These are phyloP conservation scores for Cicer yamashitae DNA, from an alignment of 306 rosid species.

Conservation along the genomic window DNA sequence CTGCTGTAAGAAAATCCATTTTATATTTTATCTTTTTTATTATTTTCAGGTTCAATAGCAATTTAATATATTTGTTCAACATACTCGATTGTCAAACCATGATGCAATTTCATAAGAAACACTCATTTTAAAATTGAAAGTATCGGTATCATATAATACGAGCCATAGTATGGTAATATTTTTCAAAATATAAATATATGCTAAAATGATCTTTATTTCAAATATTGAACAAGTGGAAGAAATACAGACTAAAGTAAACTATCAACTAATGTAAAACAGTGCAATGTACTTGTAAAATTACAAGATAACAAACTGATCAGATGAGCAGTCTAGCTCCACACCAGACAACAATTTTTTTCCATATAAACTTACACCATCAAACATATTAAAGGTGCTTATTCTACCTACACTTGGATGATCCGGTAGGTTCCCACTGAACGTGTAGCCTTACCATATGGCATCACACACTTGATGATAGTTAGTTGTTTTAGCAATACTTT, in stretches of 20 bases:
- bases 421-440: constrained; percentile 49
- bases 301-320: constrained; percentile 22
- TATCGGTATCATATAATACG: neutral
- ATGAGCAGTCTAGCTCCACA: constrained; percentile 19
- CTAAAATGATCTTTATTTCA: neutral
- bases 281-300: constrained; percentile 21
- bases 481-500: constrained; percentile 38
- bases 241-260: neutral
- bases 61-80: neutral
- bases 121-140: constrained; percentile 14
- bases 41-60: neutral
- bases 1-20: constrained; percentile 1
- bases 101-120: neutral
- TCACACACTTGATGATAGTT: constrained; percentile 50
- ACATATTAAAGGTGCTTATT: constrained; percentile 47
- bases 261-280: neutral
- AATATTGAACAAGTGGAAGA: neutral
- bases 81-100: neutral
- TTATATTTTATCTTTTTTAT: constrained; percentile 4
- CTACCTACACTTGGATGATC: constrained; percentile 54
- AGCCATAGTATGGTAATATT: neutral
- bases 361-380: constrained; percentile 39
- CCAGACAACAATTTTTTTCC: constrained; percentile 15
- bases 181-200: constrained; percentile 16
- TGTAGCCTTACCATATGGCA: constrained; percentile 56